Conservation (phyloP, 371 early-diverging fungal genomes). For the Mortierella sp. region DNA sequence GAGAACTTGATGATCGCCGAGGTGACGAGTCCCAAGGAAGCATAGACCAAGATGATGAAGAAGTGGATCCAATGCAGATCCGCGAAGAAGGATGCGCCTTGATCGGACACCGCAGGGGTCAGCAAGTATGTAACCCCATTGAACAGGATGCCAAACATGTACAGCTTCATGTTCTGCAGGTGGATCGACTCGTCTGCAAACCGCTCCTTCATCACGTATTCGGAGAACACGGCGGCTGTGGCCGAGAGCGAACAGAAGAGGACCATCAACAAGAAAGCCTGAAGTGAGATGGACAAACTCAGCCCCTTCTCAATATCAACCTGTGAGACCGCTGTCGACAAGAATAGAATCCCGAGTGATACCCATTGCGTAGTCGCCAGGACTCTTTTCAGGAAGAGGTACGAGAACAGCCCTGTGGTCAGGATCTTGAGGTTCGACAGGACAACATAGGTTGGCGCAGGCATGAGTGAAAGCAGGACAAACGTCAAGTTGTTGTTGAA, state of each 20-base stretch:
- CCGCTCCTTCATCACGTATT: conserved; percentile 55
- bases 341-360: conserved; percentile 44
- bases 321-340: conserved; percentile 51
- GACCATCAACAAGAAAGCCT: conserved; percentile 51
- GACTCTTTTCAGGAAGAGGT: conserved; percentile 40
- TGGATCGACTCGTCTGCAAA: conserved; percentile 55
- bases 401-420: conserved; percentile 53
- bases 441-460: conserved; percentile 55
- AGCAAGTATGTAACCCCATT: conserved; percentile 45
- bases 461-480: conserved; percentile 48
- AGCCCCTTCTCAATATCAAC: conserved; percentile 47
- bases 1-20: conserved; percentile 57
- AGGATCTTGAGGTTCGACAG: conserved; percentile 55
- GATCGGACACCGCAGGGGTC: background rate
- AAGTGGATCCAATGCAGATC: conserved; percentile 46
- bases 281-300: conserved; percentile 29
- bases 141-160: conserved; percentile 55
- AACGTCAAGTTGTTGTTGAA: conserved; percentile 56
- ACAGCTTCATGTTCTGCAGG: conserved; percentile 54
- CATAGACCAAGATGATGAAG: conserved; percentile 41
- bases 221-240: conserved; percentile 50
- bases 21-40: conserved; percentile 51
- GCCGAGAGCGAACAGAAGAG: conserved; percentile 53
- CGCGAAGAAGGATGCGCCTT: conserved; percentile 32
- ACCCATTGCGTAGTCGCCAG: conserved; percentile 46